A percentile compares a stretch with the other conserved stretches of the same genome.
phyloP scores from a whole-genome alignment of 441 rosid genomes.

The Eutrema salsugineum region DNA sequence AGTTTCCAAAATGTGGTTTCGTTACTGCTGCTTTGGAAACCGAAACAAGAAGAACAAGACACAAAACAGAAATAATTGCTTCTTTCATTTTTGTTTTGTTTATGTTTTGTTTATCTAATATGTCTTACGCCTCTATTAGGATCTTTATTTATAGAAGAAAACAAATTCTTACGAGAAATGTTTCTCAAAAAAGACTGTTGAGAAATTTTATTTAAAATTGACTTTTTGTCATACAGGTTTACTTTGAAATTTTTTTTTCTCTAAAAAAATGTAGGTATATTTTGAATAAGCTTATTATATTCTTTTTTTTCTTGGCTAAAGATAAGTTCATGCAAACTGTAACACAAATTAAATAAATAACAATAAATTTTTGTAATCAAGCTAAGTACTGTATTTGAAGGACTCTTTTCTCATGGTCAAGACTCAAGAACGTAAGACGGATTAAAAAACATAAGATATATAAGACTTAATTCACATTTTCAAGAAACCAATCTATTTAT shows the following conservation, averaged over 20 bases:
- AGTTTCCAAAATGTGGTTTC: slow-evolving; percentile 8
- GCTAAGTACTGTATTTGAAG: neutral
- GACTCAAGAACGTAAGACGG: neutral
- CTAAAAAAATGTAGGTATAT: neutral
- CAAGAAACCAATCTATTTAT: neutral
- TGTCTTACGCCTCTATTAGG: neutral
- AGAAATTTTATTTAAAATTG: neutral
- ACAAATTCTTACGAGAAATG: neutral
- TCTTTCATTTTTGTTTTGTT: neutral
- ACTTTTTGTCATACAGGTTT: neutral
- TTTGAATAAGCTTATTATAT: neutral
- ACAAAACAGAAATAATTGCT: neutral
- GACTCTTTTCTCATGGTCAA: neutral
- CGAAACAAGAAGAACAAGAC: slow-evolving; percentile 23
- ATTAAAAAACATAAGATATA: neutral
- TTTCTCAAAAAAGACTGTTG: neutral
- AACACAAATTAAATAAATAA: neutral
- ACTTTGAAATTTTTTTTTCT: neutral
- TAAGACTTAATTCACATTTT: neutral
- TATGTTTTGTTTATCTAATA: neutral
- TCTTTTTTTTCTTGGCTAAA: neutral
- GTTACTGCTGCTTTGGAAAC: slow-evolving; percentile 5
- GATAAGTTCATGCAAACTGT: neutral
- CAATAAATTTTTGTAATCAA: neutral
- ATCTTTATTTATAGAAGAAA: slow-evolving; percentile 3